Evolutionary conservation across 2,329 filamentous ascomycete genomes (phyloP).

Genomic region (Microsporum canis): DNA sequence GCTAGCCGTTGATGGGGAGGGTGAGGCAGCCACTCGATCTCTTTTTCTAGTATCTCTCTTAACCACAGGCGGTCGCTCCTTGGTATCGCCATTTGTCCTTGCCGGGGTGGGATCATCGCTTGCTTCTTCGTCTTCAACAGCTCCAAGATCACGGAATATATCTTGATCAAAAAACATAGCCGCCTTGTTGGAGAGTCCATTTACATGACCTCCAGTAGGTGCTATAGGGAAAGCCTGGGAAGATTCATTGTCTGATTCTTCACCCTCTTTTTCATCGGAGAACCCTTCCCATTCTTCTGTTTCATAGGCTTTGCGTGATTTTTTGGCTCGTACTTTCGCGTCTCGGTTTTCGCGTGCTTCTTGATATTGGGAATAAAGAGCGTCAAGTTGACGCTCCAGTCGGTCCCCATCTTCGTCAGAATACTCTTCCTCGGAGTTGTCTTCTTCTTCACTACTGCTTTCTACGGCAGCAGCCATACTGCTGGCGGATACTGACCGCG

Average conservation of each 20-base stretch:
- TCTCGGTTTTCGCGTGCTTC: slow-evolving; percentile 68
- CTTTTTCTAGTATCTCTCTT: neutral
- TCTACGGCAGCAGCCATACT: slow-evolving; percentile 58
- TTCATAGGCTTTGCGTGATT: slow-evolving; percentile 65
- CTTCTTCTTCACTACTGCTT: slow-evolving; percentile 49
- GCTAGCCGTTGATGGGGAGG: neutral
- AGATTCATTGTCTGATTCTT: slow-evolving; percentile 52
- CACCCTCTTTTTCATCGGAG: slow-evolving; percentile 53
- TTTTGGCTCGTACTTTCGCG: slow-evolving; percentile 83
- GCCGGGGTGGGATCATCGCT: slow-evolving; percentile 9
- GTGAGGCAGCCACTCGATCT: neutral
- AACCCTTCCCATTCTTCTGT: slow-evolving; percentile 91
- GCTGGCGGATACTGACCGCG: slow-evolving; percentile 59
- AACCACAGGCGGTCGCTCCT: neutral
- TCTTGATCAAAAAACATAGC: slow-evolving; percentile 88
- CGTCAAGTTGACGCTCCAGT: slow-evolving; percentile 74
- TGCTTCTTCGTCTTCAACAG: slow-evolving; percentile 43
- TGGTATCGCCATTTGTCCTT: neutral
- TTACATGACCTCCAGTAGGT: slow-evolving; percentile 18
- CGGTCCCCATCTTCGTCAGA: slow-evolving; percentile 70
- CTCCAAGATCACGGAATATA: slow-evolving; percentile 75
- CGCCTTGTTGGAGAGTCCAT: slow-evolving; percentile 69
- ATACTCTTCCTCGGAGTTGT: slow-evolving; percentile 47
- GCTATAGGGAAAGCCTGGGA: slow-evolving; percentile 13
- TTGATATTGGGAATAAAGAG: slow-evolving; percentile 75